Percentiles rank a stretch among this genome's conserved stretches.
phyloP scores from a whole-genome alignment of 2,329 filamentous ascomycete species.

The Colletotrichum trifolii region DNA sequence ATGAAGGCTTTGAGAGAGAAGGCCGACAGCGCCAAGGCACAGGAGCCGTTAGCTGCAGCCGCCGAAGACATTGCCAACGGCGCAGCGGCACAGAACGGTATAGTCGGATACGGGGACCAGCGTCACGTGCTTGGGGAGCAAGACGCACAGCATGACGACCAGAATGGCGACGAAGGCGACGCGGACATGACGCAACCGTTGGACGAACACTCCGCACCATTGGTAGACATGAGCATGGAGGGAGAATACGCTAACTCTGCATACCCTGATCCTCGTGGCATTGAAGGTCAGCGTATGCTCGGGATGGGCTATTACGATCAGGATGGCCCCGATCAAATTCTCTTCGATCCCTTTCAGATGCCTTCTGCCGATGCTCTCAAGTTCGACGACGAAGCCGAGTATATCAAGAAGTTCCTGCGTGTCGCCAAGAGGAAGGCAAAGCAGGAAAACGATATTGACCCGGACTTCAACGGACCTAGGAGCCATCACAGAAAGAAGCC shows the following conservation, averaged over 20 bases:
- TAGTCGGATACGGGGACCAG: slow-evolving; percentile 47
- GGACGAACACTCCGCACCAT: slow-evolving; percentile 34
- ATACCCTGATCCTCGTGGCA: slow-evolving; percentile 62
- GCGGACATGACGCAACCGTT: slow-evolving; percentile 25
- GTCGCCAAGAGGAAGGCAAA: slow-evolving; percentile 64
- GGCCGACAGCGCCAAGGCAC: slow-evolving; percentile 68
- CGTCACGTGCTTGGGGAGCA: slow-evolving; percentile 46
- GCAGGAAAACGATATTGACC: slow-evolving; percentile 64
- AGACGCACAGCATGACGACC: slow-evolving; percentile 24
- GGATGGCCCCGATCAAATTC: slow-evolving; percentile 66
- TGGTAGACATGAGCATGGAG: slow-evolving; percentile 45
- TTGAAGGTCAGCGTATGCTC: slow-evolving; percentile 61
- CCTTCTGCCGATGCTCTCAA: slow-evolving; percentile 58
- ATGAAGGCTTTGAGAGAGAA: slow-evolving; percentile 68
- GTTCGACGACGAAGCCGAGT: slow-evolving; percentile 61
- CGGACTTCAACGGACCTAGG: slow-evolving; percentile 61
- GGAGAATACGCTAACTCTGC: slow-evolving; percentile 46
- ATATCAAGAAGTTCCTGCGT: slow-evolving; percentile 65
- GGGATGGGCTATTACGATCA: slow-evolving; percentile 72
- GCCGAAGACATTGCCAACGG: slow-evolving; percentile 41
- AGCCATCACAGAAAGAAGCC: slow-evolving; percentile 56
- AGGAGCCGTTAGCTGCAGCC: slow-evolving; percentile 47
- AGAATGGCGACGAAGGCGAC: slow-evolving; percentile 25
- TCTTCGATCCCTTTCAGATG: slow-evolving; percentile 69
- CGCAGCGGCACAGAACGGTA: neutral